These are phyloP conservation scores for Bisporella sp. DNA, from an alignment of 2,329 filamentous ascomycete species.

Conservation along the genomic window DNA sequence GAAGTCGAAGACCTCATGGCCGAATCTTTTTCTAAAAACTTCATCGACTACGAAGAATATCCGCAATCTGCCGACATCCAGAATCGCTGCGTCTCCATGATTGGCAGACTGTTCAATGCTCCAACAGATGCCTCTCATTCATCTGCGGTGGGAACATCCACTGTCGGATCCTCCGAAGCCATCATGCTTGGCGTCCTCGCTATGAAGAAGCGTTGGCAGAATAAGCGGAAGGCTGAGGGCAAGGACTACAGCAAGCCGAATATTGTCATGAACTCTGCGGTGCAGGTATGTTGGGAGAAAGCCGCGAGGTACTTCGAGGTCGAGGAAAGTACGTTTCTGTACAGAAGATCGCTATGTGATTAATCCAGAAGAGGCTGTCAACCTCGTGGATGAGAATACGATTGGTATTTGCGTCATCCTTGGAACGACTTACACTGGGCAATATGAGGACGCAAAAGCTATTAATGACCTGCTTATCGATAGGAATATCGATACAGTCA, in stretches of 20 bases:
- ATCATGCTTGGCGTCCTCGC: conserved; percentile 79
- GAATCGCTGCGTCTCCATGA: conserved; percentile 88
- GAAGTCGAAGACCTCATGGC: conserved; percentile 95
- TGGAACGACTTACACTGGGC: conserved; percentile 89
- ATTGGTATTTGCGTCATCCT: conserved; percentile 92
- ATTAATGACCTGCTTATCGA: conserved; percentile 82
- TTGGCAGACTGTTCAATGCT: conserved; percentile 81
- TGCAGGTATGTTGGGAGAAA: conserved; percentile 98
- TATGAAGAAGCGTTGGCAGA: conserved; percentile 95
- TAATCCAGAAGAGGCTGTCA: conserved; percentile 54
- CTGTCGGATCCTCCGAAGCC: conserved; percentile 83
- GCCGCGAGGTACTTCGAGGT: conserved; percentile 84
- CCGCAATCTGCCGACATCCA: conserved; percentile 78
- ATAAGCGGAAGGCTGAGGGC: conserved; percentile 73
- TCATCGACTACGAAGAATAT: conserved; percentile 85
- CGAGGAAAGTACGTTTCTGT: conserved; percentile 75
- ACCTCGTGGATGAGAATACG: conserved; percentile 58
- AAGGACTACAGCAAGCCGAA: conserved; percentile 79
- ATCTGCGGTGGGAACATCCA: conserved; percentile 77
- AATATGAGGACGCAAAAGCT: conserved; percentile 89
- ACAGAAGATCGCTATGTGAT: conserved; percentile 55
- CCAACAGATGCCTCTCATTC: conserved; percentile 48
- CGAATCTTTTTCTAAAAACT: conserved; percentile 90
- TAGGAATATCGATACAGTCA: conserved; percentile 70
- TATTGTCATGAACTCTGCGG: conserved; percentile 91